Base-by-base conservation (phyloP, 768 basidiomycete species). In the Boletus insuetus region DNA sequence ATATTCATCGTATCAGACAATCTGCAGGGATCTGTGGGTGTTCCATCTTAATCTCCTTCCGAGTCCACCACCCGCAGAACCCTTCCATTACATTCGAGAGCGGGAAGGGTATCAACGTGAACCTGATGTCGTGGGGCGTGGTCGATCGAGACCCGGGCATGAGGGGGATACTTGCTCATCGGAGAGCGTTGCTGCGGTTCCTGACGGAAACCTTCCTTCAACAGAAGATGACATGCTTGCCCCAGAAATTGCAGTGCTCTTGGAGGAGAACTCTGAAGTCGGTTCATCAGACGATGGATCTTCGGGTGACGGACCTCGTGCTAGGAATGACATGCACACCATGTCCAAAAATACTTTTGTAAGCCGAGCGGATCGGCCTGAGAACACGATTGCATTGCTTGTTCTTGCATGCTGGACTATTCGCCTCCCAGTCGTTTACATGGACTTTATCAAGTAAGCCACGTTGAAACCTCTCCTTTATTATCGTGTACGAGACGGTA, bases 1-100 rank as follows among this genome's bases (percentile, higher is more conserved):
- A n/a, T 63, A 19, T 57, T 46, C 13, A 61, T 40, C 24, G 46
- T 43, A 19, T 14, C 51, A 94, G 91, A 71, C 79, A 22, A 71
- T 91, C 29, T 93, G 89, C 66, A 79, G 84, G 61, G 91, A 94
- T 63, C 54, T 90, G n/a, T 94, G 91, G 92, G 80, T 83, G 1
- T 73, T 91, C 4, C 79, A 91, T 69, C 74, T 94, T n/a, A 75
- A 75, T 42, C 73, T 87, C 17, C 72, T 90, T 16, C 81, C 82
- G 8, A 72, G 75, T 39, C 83, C 84, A 11, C 83, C 82, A 0
- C 78, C 82, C 11, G 72, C 83, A 14, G 89, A 89, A 61, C 83
- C 87, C 11, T 76, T 81, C 56, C 64, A 77, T 39, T 71, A 79
- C 60, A 60, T 72, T n/a, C 77, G 77, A 53, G 78, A 76, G 34